Evolutionary conservation across 2,329 filamentous ascomycete species (phyloP), one percentile per base, ranked within the genome.

Genomic region (Xylariomycetidae sp.): DNA sequence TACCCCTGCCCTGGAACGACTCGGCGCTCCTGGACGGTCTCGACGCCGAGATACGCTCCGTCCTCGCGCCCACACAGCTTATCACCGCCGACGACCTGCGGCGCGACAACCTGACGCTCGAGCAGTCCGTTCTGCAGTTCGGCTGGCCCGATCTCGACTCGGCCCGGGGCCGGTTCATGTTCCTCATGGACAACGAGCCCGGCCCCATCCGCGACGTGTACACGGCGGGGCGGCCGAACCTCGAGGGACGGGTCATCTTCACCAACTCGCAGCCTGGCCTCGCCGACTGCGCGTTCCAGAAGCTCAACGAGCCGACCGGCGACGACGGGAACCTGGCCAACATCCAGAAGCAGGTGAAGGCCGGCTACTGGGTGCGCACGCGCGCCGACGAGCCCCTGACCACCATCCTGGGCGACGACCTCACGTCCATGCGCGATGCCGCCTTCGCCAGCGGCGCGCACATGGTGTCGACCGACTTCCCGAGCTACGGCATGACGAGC

Each of bases 181-280:
- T 72, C 55, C 61, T 64, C 42, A 70, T 72, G 54, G 69, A 72
- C 48, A 71, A 72, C 44, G 63, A 64, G 17, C 62, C 63, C 0
- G 58, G 60, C 13, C 51, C 42, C 20, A 51, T 63, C 4, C 59
- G 64, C 23, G 49, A 57, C 16, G 44, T 59, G n/a, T 72, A 71
- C 46, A 55, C 48, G 11, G 45, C 37, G 25, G 51, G 44, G 4
- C 44, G 46, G 10, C 49, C 53, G 10, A 60, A 47, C 40, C 47
- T 62, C 11, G 61, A 72, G 36, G 63, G 64, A 30, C 59, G 68
- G 15, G 62, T 63, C 3, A 51, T 72, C 11, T 73, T 71, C 47
- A 70, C 67, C 7, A 72, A 72, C 42, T 58, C 62, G 0, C 40
- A 60, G 4, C 67, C 68, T 23, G 69, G 68, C 14, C 46, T 60